phyloP scores from a whole-genome alignment of 1,284 basidiomycete genomes.

The Hortiboletus rubellus region DNA sequence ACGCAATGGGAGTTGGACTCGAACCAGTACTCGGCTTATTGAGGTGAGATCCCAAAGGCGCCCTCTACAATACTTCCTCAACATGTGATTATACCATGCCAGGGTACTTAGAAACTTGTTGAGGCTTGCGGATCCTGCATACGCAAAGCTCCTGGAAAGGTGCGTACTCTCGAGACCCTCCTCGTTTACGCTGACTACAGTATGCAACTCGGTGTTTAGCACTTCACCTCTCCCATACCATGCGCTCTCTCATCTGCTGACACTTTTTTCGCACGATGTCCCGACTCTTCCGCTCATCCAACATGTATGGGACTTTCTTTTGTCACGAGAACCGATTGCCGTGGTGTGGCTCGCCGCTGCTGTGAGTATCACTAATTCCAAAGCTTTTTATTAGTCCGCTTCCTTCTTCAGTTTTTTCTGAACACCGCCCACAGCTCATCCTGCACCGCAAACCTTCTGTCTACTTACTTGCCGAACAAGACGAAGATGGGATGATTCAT shows the following conservation, averaged over 20 bases:
- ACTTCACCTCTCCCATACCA: slow-evolving; percentile 77
- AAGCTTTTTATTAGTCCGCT: background rate
- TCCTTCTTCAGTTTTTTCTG: background rate
- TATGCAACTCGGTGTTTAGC: slow-evolving; percentile 30
- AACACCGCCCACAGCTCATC: slow-evolving; percentile 48
- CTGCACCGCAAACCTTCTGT: slow-evolving; percentile 63
- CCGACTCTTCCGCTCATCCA: slow-evolving; percentile 83
- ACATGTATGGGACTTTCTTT: slow-evolving; percentile 85
- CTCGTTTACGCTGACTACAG: slow-evolving; percentile 1
- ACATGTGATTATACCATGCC: background rate
- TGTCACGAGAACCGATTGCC: slow-evolving; percentile 78
- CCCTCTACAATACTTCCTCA: background rate
- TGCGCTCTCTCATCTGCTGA: slow-evolving; percentile 87
- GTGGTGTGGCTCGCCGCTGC: slow-evolving; percentile 82
- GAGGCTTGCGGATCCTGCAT: slow-evolving; percentile 67
- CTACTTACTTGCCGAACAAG: slow-evolving; percentile 53
- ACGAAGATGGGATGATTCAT: slow-evolving; percentile 84
- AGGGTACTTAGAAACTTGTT: slow-evolving; percentile 74
- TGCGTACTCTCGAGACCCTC: slow-evolving; percentile 35
- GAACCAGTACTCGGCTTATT: slow-evolving; percentile 85
- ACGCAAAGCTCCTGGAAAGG: slow-evolving; percentile 68
- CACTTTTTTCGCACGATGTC: slow-evolving; percentile 89
- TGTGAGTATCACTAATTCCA: slow-evolving; percentile 47
- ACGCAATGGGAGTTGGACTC: slow-evolving; percentile 85
- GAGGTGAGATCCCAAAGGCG: slow-evolving; percentile 44